Percentiles rank a stretch among this genome's conserved stretches.
Evolutionary conservation across 1,284 basidiomycete genomes (phyloP).

Genomic region (Naganishia sp.): DNA sequence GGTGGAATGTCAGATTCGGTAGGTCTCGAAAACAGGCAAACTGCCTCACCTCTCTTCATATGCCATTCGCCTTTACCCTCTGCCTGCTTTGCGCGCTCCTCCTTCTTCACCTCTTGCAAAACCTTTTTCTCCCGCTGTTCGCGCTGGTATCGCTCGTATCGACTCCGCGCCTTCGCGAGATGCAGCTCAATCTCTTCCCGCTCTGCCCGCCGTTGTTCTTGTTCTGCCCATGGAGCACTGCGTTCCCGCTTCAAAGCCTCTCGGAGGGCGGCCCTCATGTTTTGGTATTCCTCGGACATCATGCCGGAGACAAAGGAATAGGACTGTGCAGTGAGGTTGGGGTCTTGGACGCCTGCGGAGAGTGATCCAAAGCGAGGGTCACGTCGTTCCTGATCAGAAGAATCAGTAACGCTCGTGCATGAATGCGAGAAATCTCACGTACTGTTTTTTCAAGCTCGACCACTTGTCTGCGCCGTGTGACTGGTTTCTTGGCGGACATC

Average conservation of each 20-base stretch:
- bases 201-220: constrained; percentile 68
- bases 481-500: constrained; percentile 81
- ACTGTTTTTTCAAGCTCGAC: constrained; percentile 71
- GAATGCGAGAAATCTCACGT: constrained; percentile 42
- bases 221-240: constrained; percentile 66
- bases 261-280: constrained; percentile 67
- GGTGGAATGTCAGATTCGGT: background rate
- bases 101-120: constrained; percentile 62
- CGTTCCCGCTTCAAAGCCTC: constrained; percentile 68
- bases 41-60: constrained; percentile 72
- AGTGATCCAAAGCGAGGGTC: constrained; percentile 87
- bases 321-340: constrained; percentile 68
- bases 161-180: constrained; percentile 73
- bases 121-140: constrained; percentile 71
- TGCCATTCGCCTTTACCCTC: constrained; percentile 81
- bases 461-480: constrained; percentile 73
- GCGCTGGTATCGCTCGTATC: constrained; percentile 71
- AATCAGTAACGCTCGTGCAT: background rate
- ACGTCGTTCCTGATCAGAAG: constrained; percentile 64
- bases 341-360: constrained; percentile 64
- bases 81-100: constrained; percentile 71
- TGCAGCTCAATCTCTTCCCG: constrained; percentile 74
- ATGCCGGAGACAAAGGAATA: constrained; percentile 77
- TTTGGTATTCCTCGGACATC: constrained; percentile 67
- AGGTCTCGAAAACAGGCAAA: constrained; percentile 7